Conservation (phyloP, 1,139 yeast species). For the Meyerozyma carpophila region DNA sequence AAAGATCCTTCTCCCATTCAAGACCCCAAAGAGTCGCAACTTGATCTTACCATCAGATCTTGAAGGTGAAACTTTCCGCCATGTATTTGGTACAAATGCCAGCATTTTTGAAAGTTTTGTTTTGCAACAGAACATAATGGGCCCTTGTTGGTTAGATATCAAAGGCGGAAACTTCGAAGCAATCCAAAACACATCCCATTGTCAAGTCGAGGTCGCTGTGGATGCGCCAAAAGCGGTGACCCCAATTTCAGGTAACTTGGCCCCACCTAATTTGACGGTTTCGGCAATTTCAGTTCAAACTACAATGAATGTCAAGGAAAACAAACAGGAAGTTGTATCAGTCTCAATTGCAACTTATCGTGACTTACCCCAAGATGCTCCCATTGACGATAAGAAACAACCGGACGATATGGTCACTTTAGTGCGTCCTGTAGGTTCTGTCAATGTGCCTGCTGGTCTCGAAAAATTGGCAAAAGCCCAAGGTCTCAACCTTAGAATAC, state of each 20-base stretch:
- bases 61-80: constrained; percentile 71
- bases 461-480: constrained; percentile 50
- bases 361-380: constrained; percentile 67
- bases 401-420: constrained; percentile 63
- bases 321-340: constrained; percentile 83
- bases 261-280: constrained; percentile 57
- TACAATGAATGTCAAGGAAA: constrained; percentile 60
- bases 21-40: constrained; percentile 48
- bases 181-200: constrained; percentile 69
- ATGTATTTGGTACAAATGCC: constrained; percentile 75
- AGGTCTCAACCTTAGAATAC: constrained; percentile 44
- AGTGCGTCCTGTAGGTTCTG: constrained; percentile 65
- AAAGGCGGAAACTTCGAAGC: constrained; percentile 55
- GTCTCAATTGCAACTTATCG: constrained; percentile 69
- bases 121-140: constrained; percentile 80
- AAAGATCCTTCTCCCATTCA: constrained; percentile 70
- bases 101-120: constrained; percentile 83
- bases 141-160: constrained; percentile 94
- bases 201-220: constrained; percentile 68
- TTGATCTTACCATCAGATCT: constrained; percentile 54
- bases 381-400: constrained; percentile 48
- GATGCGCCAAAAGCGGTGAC: constrained; percentile 43
- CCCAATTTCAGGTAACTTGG: constrained; percentile 48
- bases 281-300: constrained; percentile 80
- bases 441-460: constrained; percentile 71